Evolutionary conservation across 169 alveolate genomes (phyloP).

Genomic region (Plasmodium billcollinsi): DNA sequence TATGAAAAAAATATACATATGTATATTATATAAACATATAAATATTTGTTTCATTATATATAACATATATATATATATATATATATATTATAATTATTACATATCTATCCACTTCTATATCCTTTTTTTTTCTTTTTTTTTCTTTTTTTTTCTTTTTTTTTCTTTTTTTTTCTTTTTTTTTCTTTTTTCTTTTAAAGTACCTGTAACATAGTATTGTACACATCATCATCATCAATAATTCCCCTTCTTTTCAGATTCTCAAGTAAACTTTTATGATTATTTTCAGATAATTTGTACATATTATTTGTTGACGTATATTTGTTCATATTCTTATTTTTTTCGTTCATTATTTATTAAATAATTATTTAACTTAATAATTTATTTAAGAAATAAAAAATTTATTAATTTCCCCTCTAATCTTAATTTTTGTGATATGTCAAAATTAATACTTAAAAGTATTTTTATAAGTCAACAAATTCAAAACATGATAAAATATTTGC

Average conservation of each 20-base stretch:
- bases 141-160: background rate
- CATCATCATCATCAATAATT: conserved; percentile 77
- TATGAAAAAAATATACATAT: conserved; percentile 6
- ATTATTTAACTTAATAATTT: conserved; percentile 2
- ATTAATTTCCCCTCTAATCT: conserved; percentile 9
- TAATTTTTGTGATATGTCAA: conserved; percentile 16
- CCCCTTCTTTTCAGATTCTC: conserved; percentile 65
- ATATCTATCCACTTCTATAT: background rate
- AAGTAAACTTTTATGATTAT: conserved; percentile 54
- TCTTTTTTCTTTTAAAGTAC: background rate
- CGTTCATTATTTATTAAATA: background rate
- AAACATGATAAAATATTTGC: background rate
- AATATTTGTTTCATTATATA: background rate
- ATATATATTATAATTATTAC: background rate
- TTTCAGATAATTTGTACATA: conserved; percentile 41
- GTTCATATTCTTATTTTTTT: background rate
- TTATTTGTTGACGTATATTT: conserved; percentile 13
- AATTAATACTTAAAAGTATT: conserved; percentile 11
- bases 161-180: background rate
- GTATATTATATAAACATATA: background rate
- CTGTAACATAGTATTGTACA: conserved; percentile 75
- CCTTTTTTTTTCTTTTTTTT: background rate
- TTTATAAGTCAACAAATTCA: conserved; percentile 31
- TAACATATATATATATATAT: background rate
- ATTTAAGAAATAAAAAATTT: conserved; percentile 33